Percentiles rank a stretch among this genome's conserved stretches.
Conservation (phyloP, 495 filamentous ascomycete species). For the Trichodelitschia bisporula region DNA sequence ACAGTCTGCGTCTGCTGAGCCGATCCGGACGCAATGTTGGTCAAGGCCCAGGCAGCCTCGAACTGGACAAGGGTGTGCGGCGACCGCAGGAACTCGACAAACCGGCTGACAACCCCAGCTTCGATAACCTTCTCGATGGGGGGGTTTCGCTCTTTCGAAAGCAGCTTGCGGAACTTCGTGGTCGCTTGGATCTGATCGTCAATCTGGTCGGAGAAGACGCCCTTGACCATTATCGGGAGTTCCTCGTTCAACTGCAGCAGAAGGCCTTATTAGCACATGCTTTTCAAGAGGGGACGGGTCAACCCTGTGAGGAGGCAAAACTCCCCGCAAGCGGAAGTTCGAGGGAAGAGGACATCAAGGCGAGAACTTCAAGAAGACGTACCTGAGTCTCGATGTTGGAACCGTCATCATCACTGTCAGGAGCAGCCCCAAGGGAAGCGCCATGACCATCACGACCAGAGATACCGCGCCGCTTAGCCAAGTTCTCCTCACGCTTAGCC, state of each 20-base stretch:
- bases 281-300: slow-evolving; percentile 1
- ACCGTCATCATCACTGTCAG: slow-evolving; percentile 93
- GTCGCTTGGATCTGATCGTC: slow-evolving; percentile 97
- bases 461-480: slow-evolving; percentile 95
- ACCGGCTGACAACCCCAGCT: slow-evolving; percentile 90
- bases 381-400: slow-evolving; percentile 90
- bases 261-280: slow-evolving; percentile 4
- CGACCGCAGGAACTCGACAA: slow-evolving; percentile 94
- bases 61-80: slow-evolving; percentile 98
- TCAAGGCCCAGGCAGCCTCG: slow-evolving; percentile 96
- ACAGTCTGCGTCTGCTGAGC: slow-evolving; percentile 96
- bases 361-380: slow-evolving; percentile 18
- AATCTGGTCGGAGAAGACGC: slow-evolving; percentile 96
- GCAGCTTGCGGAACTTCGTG: slow-evolving; percentile 91
- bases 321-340: neutral
- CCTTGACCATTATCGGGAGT: slow-evolving; percentile 90
- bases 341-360: neutral
- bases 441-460: slow-evolving; percentile 51
- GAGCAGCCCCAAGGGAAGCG: slow-evolving; percentile 59
- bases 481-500: slow-evolving; percentile 91
- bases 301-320: neutral
- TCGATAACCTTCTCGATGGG: slow-evolving; percentile 98
- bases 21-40: slow-evolving; percentile 96
- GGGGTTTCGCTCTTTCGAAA: slow-evolving; percentile 97
- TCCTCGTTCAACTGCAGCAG: slow-evolving; percentile 69